Percentiles rank a stretch among this genome's conserved stretches.
Evolutionary conservation across 2,329 filamentous ascomycete species (phyloP).

Genomic region (Aspergillus neotritici): DNA sequence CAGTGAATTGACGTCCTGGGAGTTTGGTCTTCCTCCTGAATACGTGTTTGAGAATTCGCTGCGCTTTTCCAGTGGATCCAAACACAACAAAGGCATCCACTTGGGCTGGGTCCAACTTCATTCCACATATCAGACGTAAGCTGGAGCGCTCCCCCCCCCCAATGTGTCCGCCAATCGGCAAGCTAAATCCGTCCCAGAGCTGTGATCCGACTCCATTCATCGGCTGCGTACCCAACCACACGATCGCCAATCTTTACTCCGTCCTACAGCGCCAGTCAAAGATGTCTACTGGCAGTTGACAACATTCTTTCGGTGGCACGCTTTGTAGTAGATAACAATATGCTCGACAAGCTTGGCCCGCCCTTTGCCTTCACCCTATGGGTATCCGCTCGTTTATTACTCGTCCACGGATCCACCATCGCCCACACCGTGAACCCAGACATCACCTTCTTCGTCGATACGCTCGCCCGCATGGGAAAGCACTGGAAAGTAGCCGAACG

Average conservation of each 20-base stretch:
- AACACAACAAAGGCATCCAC: slow-evolving; percentile 63
- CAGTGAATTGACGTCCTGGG: slow-evolving; percentile 72
- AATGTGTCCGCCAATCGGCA: background rate
- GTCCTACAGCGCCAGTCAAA: slow-evolving; percentile 76
- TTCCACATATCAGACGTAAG: slow-evolving; percentile 76
- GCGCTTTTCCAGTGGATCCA: slow-evolving; percentile 63
- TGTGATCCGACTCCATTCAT: slow-evolving; percentile 84
- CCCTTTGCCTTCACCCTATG: slow-evolving; percentile 89
- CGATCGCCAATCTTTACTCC: slow-evolving; percentile 84
- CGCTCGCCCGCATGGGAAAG: slow-evolving; percentile 70
- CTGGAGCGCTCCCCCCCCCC: slow-evolving; percentile 10
- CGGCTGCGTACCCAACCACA: slow-evolving; percentile 85
- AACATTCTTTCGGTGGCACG: slow-evolving; percentile 72
- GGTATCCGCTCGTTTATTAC: slow-evolving; percentile 79
- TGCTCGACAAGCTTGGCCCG: slow-evolving; percentile 76
- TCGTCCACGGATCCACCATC: slow-evolving; percentile 86
- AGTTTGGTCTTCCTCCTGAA: slow-evolving; percentile 73
- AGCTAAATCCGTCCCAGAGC: slow-evolving; percentile 46
- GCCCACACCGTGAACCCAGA: slow-evolving; percentile 75
- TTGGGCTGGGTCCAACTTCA: slow-evolving; percentile 89
- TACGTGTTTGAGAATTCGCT: slow-evolving; percentile 70
- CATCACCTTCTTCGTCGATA: slow-evolving; percentile 75
- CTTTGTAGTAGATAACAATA: slow-evolving; percentile 67
- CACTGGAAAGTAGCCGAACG: slow-evolving; percentile 82
- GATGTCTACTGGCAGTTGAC: slow-evolving; percentile 76